These are phyloP conservation scores for Achaetomium macrosporum DNA, from an alignment of 2,329 filamentous ascomycete species.

Conservation along the genomic window DNA sequence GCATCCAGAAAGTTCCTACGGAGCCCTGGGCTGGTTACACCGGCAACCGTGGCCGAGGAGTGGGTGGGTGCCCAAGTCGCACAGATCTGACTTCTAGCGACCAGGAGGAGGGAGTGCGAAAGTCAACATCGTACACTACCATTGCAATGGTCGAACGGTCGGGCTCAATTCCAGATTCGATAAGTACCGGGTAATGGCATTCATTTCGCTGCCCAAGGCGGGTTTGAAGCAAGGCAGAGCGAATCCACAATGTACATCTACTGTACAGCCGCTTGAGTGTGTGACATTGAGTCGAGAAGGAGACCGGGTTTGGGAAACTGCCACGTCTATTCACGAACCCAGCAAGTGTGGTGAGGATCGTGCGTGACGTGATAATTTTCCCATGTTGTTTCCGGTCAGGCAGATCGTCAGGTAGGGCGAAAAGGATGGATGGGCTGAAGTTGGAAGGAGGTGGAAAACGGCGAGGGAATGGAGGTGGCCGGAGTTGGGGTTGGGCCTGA, in stretches of 20 bases:
- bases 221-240: neutral
- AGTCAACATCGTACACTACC: neutral
- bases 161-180: neutral
- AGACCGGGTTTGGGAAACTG: neutral
- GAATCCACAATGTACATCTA: no score
- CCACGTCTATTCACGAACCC: slow-evolving; percentile 5
- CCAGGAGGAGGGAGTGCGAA: neutral
- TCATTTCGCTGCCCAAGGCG: neutral
- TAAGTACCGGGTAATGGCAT: neutral
- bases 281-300: neutral
- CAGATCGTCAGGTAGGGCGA: neutral
- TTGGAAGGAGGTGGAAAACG: neutral
- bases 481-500: slow-evolving; percentile 11
- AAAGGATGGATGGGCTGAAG: neutral
- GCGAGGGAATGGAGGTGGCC: neutral
- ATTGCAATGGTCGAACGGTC: neutral
- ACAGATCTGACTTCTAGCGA: slow-evolving; percentile 6
- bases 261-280: neutral
- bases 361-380: neutral
- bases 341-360: neutral
- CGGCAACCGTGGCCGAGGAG: neutral
- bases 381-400: neutral
- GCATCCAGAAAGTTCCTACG: neutral
- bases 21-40: neutral
- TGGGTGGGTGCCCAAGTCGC: neutral